Evolutionary conservation across 352 stramenopile species (phyloP), one percentile per base, ranked within the genome.

Genomic region (Globisporangium polare): DNA sequence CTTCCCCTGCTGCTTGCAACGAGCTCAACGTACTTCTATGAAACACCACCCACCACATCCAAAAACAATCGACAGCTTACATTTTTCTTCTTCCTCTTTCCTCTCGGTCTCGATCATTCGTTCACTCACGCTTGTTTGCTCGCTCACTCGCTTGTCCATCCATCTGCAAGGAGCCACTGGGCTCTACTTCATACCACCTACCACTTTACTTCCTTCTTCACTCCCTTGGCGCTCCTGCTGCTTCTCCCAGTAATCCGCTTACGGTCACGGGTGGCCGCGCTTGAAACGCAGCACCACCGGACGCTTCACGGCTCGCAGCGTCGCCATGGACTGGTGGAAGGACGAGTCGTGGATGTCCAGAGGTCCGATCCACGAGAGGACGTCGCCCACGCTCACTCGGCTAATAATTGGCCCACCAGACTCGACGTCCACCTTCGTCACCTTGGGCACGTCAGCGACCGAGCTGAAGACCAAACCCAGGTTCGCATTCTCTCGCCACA

Each of bases 271-370:
- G 22, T 65, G 69, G 67, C 75, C 75, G 63, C 78, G 76, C 66
- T 73, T 81, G 68, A 95, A 95, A 1, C 86, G 83, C 53, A 95
- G 70, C 50, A 92, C 80, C 1, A 94, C 84, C 15, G 86, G 86
- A 33, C 86, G 86, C 66, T 92, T 92, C 31, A 92, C 74, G 4
- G 83, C 86, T 18, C 84, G 84, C 51, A 95, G 63, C 39, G 83
- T 90, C 22, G 85, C 82, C 83, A 95, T 95, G 13, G 84, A 94
- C 63, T 81, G 82, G 55, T 95, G 84, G 63, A 95, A 95, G 22
- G 83, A 82, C 41, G 82, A 88, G 17, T 80, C 77, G 41, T 72
- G 70, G 57, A 95, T 92, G 35, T 90, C 83, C 70, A 91, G 86
- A 2, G 80, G 73, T 0, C 86, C 86, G 54, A 95, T 92, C 65